phyloP scores from a whole-genome alignment of 805 yeast genomes.

The Starmera caribaea region DNA sequence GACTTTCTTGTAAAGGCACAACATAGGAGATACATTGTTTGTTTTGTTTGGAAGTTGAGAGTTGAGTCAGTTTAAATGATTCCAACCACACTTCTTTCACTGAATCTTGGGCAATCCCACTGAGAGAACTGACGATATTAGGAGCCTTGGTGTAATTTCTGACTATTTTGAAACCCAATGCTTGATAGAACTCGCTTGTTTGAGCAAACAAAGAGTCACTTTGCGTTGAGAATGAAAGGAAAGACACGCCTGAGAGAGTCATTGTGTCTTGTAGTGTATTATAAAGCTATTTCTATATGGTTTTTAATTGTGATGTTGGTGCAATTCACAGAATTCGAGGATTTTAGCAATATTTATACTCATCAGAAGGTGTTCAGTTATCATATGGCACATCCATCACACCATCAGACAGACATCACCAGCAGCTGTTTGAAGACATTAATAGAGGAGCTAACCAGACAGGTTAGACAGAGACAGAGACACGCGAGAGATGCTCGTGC shows the following conservation, averaged over 20 bases:
- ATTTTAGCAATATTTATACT: too few species aligned
- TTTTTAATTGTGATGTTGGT: background rate
- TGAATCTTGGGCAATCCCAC: slow-evolving; percentile 59
- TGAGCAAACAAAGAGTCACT: slow-evolving; percentile 35
- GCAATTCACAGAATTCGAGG: too few species aligned
- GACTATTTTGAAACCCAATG: slow-evolving; percentile 50
- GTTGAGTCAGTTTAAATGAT: slow-evolving; percentile 52
- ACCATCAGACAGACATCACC: too few species aligned
- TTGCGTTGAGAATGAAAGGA: slow-evolving; percentile 51
- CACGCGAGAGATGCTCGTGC: background rate
- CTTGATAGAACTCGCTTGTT: slow-evolving; percentile 46
- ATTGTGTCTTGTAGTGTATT: slow-evolving; percentile 3
- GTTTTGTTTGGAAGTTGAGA: slow-evolving; percentile 38
- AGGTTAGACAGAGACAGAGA: too few species aligned
- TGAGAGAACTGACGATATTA: slow-evolving; percentile 24
- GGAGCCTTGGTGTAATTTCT: slow-evolving; percentile 49
- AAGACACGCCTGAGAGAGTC: slow-evolving; percentile 34
- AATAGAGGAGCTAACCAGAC: too few species aligned
- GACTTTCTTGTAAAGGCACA: slow-evolving; percentile 37
- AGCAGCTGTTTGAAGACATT: too few species aligned
- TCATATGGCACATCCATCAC: too few species aligned
- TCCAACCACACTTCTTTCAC: slow-evolving; percentile 66
- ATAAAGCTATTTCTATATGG: background rate
- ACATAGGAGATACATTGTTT: slow-evolving; percentile 23
- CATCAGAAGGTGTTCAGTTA: too few species aligned